Conservation (phyloP, 306 rosid species). For the Castanea crenata region DNA sequence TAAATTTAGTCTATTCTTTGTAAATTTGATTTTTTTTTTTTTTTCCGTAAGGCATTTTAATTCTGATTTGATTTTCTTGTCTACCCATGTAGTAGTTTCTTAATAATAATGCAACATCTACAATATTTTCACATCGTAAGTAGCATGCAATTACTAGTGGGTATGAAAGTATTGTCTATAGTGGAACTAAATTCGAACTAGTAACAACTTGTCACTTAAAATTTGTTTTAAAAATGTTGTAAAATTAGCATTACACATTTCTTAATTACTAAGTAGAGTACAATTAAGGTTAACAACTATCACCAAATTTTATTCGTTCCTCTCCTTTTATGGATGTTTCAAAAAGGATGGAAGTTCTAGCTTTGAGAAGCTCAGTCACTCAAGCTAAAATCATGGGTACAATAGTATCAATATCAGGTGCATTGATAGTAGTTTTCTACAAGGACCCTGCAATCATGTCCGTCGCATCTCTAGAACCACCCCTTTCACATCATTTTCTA, state of each 20-base stretch:
- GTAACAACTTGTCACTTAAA: slow-evolving; percentile 6
- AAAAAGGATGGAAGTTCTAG: slow-evolving; percentile 50
- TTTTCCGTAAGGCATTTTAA: background rate
- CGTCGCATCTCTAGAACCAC: background rate
- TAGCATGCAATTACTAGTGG: too few species aligned
- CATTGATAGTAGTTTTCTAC: slow-evolving; percentile 34
- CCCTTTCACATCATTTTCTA: background rate
- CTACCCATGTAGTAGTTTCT: background rate
- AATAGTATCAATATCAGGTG: too few species aligned
- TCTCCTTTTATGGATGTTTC: background rate
- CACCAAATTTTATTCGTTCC: background rate
- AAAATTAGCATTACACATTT: slow-evolving; percentile 27
- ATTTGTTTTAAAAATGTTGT: slow-evolving; percentile 42
- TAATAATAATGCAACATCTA: background rate
- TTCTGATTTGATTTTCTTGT: background rate
- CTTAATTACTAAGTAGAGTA: slow-evolving; percentile 24
- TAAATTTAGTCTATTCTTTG: too few species aligned
- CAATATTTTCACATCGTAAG: too few species aligned
- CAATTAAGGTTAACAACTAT: background rate
- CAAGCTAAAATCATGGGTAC: too few species aligned
- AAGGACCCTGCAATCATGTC: slow-evolving; percentile 41
- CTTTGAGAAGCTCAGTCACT: too few species aligned
- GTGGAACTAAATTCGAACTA: too few species aligned
- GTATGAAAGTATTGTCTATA: too few species aligned
- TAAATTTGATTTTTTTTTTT: too few species aligned